phyloP scores from a whole-genome alignment of 495 filamentous ascomycete genomes.

The Neurospora tetrasperma region DNA sequence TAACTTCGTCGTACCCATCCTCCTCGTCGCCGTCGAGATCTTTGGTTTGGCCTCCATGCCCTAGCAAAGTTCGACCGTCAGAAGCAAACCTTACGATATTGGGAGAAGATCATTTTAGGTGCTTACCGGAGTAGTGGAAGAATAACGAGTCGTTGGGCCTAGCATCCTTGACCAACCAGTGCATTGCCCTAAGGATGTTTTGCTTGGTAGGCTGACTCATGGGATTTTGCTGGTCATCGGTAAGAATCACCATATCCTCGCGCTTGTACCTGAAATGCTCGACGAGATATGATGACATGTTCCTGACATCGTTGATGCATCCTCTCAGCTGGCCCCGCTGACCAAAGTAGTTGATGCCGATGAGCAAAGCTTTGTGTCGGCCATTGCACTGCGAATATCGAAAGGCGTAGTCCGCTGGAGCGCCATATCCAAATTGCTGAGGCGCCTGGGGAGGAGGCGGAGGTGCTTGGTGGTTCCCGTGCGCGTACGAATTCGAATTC shows the following conservation, averaged over 20 bases:
- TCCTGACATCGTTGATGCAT: slow-evolving; percentile 97
- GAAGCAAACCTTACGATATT: not conserved
- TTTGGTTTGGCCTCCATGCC: slow-evolving; percentile 94
- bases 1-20: slow-evolving; percentile 94
- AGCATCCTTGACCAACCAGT: slow-evolving; percentile 96
- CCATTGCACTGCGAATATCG: slow-evolving; percentile 91
- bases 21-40: slow-evolving; percentile 92
- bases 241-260: slow-evolving; percentile 97
- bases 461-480: slow-evolving; percentile 43
- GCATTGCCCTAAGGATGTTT: slow-evolving; percentile 95
- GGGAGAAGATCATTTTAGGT: not conserved
- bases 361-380: slow-evolving; percentile 80
- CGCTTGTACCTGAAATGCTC: slow-evolving; percentile 86
- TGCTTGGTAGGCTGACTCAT: slow-evolving; percentile 96
- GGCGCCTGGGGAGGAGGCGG: slow-evolving; percentile 48
- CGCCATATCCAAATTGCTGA: slow-evolving; percentile 67
- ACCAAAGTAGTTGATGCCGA: slow-evolving; percentile 96
- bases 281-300: slow-evolving; percentile 89
- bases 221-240: slow-evolving; percentile 92
- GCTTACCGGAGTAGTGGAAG: slow-evolving; percentile 93
- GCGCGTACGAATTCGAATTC: slow-evolving; percentile 42
- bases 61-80: slow-evolving; percentile 31
- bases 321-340: slow-evolving; percentile 86
- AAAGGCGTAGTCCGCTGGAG: slow-evolving; percentile 69
- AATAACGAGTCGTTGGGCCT: slow-evolving; percentile 91